Evolutionary conservation across 2,329 filamentous ascomycete species (phyloP), one percentile per base, ranked within the genome.

Genomic region (Aspergillus versicolor): DNA sequence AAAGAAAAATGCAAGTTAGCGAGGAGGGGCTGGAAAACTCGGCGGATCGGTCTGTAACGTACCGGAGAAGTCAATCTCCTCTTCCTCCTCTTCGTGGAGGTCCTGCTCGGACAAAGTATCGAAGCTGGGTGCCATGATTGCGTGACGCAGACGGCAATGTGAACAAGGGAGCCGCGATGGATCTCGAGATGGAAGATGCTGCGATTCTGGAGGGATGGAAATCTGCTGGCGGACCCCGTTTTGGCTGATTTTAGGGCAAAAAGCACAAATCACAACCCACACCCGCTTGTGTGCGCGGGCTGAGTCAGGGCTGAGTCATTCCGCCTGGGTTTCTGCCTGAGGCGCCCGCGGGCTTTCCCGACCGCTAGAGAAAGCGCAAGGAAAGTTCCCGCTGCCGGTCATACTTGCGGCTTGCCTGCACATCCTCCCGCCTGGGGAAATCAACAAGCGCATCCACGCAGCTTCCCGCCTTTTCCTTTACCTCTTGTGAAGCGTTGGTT

Each of bases 31-130:
- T 65, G 21, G 53, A 54, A 54, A 61, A 59, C 48, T 59, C 52
- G 50, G 54, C 30, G 57, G 21, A 48, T 44, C 30, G 38, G 45
- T 34, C 49, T 56, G 56, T 61, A 56, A 68, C 78, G 61, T 70
- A 81, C 81, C 82, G 67, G 91, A 93, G 75, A 96, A 91, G 75
- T 97, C 93, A 77, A 97, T 89, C 75, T 97, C 92, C 73, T 92
- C 89, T 78, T 94, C 89, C 74, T 96, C 92, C 74, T 89, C 89
- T 73, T 92, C 88, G 70, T 94, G 91, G 76, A 93, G 88, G 75
- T 96, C 91, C 70, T 93, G 91, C 77, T 96, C 92, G 77, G 89
- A 89, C 73, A 97, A 83, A 71, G 92, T 90, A 73, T 96, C 91
- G 78, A 96, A 97, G 74, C 91, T 92, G 67, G 90, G 89, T 78